Base-by-base conservation (phyloP, 139 green algal species). In the Tetratostichococcus sp. region DNA sequence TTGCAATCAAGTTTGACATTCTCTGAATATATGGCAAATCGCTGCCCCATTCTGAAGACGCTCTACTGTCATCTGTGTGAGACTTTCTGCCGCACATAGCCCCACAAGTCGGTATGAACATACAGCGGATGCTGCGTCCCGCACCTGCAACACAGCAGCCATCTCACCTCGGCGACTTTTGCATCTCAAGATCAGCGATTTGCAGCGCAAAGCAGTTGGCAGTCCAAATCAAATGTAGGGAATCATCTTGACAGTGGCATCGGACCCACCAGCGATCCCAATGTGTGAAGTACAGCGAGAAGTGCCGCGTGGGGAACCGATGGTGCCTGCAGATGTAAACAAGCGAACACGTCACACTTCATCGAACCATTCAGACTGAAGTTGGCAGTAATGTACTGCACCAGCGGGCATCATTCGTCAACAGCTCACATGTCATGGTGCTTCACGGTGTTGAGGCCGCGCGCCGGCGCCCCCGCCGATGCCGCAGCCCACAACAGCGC, bases 281-380 rank as follows among this genome's bases (percentile, higher is more conserved):
- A 83, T 97, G 91, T 1, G 92, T 97, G 81, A 97, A 94, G 85
- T 97, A 97, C 28, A 97, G 86, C 1, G 84, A 91, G 82, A 95
- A 97, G 83, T 97, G 91, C 34, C 75, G 77, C 26, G 62, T 87
- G 30, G 91, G 90, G 80, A 78, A 89, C 39, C 86, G 82, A 84
- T 97, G 92, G 82, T 97, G 92, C 92, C 39, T 50, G 39, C 39
- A 50, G n/a, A 50, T 50, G 11, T 6, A 6, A 50, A 50, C 39
- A 50, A 11, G 39, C 39, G 39, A 21, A 6, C 39, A n/a, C n/a
- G n/a, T n/a, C n/a, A n/a, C n/a, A n/a, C n/a, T n/a, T n/a, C n/a
- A n/a, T n/a, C n/a, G n/a, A n/a, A n/a, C n/a, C n/a, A n/a, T n/a
- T n/a, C n/a, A n/a, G n/a, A n/a, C n/a, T n/a, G n/a, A n/a, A n/a